Conservation (phyloP, 257 asterid genomes). For the Nicotiana otophora region DNA sequence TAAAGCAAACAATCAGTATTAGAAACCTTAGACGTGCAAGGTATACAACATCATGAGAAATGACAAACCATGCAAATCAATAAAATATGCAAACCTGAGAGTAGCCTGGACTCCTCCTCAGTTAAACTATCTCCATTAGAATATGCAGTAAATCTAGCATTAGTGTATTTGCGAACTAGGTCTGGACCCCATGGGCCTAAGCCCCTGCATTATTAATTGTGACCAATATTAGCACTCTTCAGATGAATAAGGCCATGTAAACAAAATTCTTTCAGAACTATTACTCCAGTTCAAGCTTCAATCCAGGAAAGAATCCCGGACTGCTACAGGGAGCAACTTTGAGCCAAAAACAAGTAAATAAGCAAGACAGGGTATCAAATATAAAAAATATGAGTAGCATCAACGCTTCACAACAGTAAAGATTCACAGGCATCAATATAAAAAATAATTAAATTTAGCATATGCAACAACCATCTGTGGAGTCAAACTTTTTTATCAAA, state of each 20-base stretch:
- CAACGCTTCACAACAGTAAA: not conserved
- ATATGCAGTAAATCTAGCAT: constrained; percentile 61
- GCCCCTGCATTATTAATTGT: constrained; percentile 44
- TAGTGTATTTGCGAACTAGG: constrained; percentile 62
- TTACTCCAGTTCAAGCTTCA: not conserved
- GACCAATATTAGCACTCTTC: constrained; percentile 3
- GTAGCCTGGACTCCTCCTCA: constrained; percentile 60
- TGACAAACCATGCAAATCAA: not conserved
- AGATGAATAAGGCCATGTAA: not conserved
- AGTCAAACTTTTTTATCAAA: not conserved
- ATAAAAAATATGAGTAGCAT: not conserved
- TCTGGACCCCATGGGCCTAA: constrained; percentile 84
- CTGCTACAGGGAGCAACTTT: not conserved
- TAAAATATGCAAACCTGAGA: constrained; percentile 44
- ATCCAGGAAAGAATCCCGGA: not conserved
- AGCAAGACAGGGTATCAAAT: not conserved
- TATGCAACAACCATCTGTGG: not conserved
- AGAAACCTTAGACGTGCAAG: constrained; percentile 10
- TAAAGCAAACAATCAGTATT: constrained; percentile 15
- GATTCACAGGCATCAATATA: not conserved
- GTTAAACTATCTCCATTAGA: constrained; percentile 41
- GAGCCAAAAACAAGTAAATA: not conserved
- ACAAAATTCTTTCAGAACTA: not conserved
- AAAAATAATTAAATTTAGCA: not conserved
- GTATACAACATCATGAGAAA: not conserved